phyloP scores from a whole-genome alignment of 352 stramenopile genomes.

The Pythium utonaiense region DNA sequence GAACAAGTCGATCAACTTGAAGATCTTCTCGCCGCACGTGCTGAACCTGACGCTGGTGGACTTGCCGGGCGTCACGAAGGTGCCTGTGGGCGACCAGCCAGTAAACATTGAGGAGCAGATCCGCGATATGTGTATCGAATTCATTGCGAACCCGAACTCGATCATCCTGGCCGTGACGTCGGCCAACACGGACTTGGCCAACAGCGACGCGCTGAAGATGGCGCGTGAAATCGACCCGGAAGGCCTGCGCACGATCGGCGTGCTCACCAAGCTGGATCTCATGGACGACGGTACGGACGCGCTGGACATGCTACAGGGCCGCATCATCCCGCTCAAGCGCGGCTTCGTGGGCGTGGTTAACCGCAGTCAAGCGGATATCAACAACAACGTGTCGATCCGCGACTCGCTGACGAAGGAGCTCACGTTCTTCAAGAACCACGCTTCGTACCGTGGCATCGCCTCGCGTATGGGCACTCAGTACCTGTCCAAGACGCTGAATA shows the following conservation, averaged over 20 bases:
- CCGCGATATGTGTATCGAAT: constrained; percentile 97
- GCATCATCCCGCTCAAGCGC: constrained; percentile 95
- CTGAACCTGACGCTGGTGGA: constrained; percentile 99
- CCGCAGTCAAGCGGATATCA: constrained; percentile 98
- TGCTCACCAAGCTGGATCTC: constrained; percentile 99
- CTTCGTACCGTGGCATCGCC: constrained; percentile 91
- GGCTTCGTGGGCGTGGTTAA: constrained; percentile 99
- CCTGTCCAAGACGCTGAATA: constrained; percentile 96
- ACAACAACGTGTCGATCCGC: constrained; percentile 93
- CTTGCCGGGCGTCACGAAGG: constrained; percentile 97
- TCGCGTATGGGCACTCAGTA: constrained; percentile 96
- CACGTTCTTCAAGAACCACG: constrained; percentile 97
- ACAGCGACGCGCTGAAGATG: constrained; percentile 98
- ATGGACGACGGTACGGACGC: constrained; percentile 99
- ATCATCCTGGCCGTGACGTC: constrained; percentile 99
- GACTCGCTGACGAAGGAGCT: constrained; percentile 95
- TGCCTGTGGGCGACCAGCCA: constrained; percentile 98
- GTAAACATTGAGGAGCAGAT: constrained; percentile 99
- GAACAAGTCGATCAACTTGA: constrained; percentile 98
- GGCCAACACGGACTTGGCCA: constrained; percentile 99
- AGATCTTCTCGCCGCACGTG: constrained; percentile 97
- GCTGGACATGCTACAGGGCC: constrained; percentile 94
- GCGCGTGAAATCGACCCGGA: constrained; percentile 90
- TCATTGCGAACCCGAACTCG: constrained; percentile 98
- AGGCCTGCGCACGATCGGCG: constrained; percentile 97